Evolutionary conservation across 148 eudicot genomes (phyloP), one percentile per base, ranked within the genome.

Genomic region (Camellia granthamiana): DNA sequence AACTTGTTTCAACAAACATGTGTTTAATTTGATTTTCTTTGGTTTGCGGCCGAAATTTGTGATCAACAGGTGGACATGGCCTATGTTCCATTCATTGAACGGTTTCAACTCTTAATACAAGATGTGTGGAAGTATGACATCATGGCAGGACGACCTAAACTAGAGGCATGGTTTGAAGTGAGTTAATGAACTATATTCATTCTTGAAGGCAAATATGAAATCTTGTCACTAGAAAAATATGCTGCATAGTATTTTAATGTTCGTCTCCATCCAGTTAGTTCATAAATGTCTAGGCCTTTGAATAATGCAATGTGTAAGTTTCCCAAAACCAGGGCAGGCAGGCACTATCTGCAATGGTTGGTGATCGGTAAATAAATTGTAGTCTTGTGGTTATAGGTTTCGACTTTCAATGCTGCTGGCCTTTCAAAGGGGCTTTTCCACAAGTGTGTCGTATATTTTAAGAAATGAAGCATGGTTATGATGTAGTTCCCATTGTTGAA

Each of bases 151-250:
- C 87, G 92, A 55, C 91, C 93, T 21, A 89, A 84, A 65, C 74
- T 91, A 73, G 92, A 89, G 47, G 51, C 80, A 19, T 93, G 95
- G 95, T 84, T 93, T 81, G 75, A 91, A 92, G 97, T 93, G 83
- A 72, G 61, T 72, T 72, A 12, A 52, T 52, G 3, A 72, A 72
- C 59, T 72, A 72, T 10, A 52, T 21, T 23, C 4, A 49, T 69
- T 69, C 21, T 69, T 69, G 23, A 46, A 43, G 21, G 49, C 51
- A 69, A 43, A 69, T 43, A 41, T 69, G 72, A 69, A 69, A 41
- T 43, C 18, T 15, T 43, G 7, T 43, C 19, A 12, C 18, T 16
- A 44, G 2, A 8, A 19, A 44, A 19, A 44, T 44, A 5, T 43
- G 21, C 52, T 16, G 21, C 73, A 44, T 44, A 43, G 52, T 43